Evolutionary conservation across 192 early-diverging fungal genomes (phyloP).

Genomic region (Endogone sp.): DNA sequence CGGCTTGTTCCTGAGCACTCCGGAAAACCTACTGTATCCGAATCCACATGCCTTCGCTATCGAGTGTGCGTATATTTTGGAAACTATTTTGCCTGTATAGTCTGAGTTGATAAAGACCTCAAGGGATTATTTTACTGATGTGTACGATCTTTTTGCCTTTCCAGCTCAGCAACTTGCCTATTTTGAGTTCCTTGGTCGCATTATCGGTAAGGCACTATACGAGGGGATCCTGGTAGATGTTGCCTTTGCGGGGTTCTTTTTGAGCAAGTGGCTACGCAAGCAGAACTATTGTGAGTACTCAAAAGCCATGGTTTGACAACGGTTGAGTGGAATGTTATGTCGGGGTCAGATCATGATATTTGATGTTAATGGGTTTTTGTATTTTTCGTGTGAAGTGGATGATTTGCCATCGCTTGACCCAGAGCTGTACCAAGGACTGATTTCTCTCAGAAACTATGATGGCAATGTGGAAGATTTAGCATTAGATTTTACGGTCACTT

Average conservation of each 20-base stretch:
- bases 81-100: background rate
- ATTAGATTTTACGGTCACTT: constrained; percentile 66
- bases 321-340: too few species aligned
- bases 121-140: too few species aligned
- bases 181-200: constrained; percentile 73
- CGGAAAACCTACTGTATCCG: constrained; percentile 70
- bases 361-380: background rate
- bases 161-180: constrained; percentile 46
- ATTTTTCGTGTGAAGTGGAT: constrained; percentile 46
- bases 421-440: constrained; percentile 70
- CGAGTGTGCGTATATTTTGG: constrained; percentile 23
- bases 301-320: too few species aligned
- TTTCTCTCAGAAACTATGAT: constrained; percentile 69
- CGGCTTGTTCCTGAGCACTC: constrained; percentile 64
- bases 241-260: constrained; percentile 80
- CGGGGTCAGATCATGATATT: too few species aligned
- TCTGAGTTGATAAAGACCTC: too few species aligned
- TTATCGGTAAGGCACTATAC: constrained; percentile 84
- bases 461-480: constrained; percentile 68
- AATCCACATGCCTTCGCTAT: constrained; percentile 54
- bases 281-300: constrained; percentile 61
- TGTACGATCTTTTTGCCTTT: background rate
- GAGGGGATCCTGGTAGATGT: constrained; percentile 83
- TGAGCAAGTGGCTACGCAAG: constrained; percentile 67
- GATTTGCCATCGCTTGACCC: constrained; percentile 79